These are phyloP conservation scores for Gossypium laxum DNA, from an alignment of 441 rosid species.

Conservation along the genomic window DNA sequence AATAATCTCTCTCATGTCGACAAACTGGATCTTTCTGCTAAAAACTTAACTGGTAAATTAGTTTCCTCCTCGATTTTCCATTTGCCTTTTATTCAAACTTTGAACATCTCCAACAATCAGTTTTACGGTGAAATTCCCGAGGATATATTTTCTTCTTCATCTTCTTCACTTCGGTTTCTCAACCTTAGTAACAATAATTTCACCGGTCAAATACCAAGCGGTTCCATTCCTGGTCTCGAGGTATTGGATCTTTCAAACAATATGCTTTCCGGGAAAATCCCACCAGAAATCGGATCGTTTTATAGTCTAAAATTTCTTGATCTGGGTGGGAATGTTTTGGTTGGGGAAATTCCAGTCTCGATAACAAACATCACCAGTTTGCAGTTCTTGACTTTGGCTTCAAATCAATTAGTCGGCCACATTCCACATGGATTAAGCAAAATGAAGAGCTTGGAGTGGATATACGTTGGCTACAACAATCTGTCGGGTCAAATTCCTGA, in stretches of 20 bases:
- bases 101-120: constrained; percentile 58
- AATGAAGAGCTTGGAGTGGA: constrained; percentile 56
- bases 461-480: constrained; percentile 80
- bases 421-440: constrained; percentile 42
- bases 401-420: constrained; percentile 59
- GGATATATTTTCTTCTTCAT: constrained; percentile 37
- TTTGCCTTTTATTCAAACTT: constrained; percentile 37
- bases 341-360: constrained; percentile 45
- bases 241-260: constrained; percentile 69
- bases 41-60: constrained; percentile 49
- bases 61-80: constrained; percentile 35
- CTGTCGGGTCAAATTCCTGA: constrained; percentile 61
- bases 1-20: constrained; percentile 36
- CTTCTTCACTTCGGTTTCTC: constrained; percentile 44
- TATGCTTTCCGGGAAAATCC: constrained; percentile 53
- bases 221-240: constrained; percentile 33
- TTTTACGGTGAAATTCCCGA: constrained; percentile 45
- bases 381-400: constrained; percentile 60
- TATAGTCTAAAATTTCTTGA: constrained; percentile 46
- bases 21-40: constrained; percentile 40
- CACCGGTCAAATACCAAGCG: constrained; percentile 40
- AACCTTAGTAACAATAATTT: constrained; percentile 79
- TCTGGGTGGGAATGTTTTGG: constrained; percentile 70
- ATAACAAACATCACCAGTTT: constrained; percentile 39
- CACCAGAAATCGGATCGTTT: constrained; percentile 41